Base-by-base conservation (phyloP, 2,329 filamentous ascomycete genomes). In the Sclerotinia borealis region DNA sequence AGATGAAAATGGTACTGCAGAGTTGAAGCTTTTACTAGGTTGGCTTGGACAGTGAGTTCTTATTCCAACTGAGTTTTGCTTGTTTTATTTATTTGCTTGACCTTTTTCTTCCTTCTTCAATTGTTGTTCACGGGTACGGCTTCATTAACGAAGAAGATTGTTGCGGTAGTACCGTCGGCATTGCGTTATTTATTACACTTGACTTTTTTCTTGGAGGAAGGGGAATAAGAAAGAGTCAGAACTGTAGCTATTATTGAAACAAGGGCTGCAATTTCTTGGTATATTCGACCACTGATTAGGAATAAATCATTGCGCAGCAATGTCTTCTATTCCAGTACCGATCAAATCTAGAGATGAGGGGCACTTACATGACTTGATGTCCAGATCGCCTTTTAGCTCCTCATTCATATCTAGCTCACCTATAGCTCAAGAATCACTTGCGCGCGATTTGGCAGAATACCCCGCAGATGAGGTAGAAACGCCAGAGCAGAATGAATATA, bases 381-480 rank as follows among this genome's bases (percentile, higher is more conserved):
- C 64, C 68, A 75, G 74, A 63, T 75, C 68, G 67, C 75, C 69
- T 15, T 75, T 76, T 67, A 71, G 75, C 60, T 72, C 72, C 43
- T 80, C 79, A 7, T 86, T 86, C 73, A 77, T 78, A 31, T 81
- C 84, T 27, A 78, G 80, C 34, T 88, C 88, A n/a, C 86, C 87
- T 27, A 79, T 89, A 54, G 88, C 86, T 1, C 84, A 89, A 66
- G 83, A 84, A 36, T 83, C 84, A 39, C 79, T 92, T 63, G 86
- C 86, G 8, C 80, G 84, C 43, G 88, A 92, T 72, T 77, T 91
- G 9, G 86, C 85, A 41, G 83, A 85, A 58, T 88, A 84, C 65
- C 81, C 83, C 4, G 85, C 86, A 39, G 80, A 85, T 59, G 83
- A 84, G 45, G 77, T 76, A 59, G 73, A 78, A 56, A 72, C 72